Conservation (phyloP, 176 grass and related monocot genomes). For the Elaeis guineensis region DNA sequence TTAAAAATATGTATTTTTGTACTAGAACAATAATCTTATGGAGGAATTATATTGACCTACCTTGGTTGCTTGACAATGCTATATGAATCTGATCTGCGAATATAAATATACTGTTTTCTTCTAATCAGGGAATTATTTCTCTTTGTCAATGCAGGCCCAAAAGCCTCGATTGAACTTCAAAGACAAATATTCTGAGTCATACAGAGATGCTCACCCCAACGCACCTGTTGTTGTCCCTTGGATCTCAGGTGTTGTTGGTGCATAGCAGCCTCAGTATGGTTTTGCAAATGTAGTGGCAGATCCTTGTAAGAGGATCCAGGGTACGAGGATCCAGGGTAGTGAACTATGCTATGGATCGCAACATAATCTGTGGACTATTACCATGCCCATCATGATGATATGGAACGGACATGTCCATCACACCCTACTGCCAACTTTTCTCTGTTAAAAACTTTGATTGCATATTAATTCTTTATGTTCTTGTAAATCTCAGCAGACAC, state of each 20-base stretch:
- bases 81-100: too few species aligned
- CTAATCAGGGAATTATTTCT: background rate
- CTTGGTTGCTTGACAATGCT: too few species aligned
- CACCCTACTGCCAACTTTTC: background rate
- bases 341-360: background rate
- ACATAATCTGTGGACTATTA: background rate
- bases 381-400: too few species aligned
- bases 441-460: background rate
- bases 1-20: too few species aligned
- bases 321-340: too few species aligned
- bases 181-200: conserved; percentile 75
- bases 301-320: too few species aligned
- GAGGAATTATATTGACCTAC: too few species aligned
- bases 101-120: background rate
- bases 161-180: conserved; percentile 65
- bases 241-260: conserved; percentile 69
- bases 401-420: too few species aligned
- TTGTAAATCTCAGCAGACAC: background rate
- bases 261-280: conserved; percentile 8
- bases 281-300: too few species aligned
- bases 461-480: conserved; percentile 6
- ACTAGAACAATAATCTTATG: too few species aligned
- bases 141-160: conserved; percentile 46
- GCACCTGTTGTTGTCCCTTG: conserved; percentile 79
- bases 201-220: conserved; percentile 66